Evolutionary conservation across 371 early-diverging fungal genomes (phyloP).

Genomic region (Batrachochytrium dendrobatidis): DNA sequence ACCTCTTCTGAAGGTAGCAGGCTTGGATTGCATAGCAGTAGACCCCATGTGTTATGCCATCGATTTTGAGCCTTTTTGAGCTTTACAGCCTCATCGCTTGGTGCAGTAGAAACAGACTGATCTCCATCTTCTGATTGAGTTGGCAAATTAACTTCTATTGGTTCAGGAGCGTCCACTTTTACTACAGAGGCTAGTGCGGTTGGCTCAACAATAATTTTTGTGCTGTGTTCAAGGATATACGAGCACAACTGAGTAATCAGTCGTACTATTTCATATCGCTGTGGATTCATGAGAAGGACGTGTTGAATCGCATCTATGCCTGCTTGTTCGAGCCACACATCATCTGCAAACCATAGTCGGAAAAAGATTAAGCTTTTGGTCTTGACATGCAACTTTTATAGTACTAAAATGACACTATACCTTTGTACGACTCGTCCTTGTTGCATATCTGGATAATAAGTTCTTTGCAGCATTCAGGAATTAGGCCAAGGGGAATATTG

Average conservation of each 20-base stretch:
- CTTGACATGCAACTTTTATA: too few relatives aligned
- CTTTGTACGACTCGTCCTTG: too few relatives aligned
- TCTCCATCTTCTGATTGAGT: too few relatives aligned
- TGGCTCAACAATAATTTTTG: not conserved
- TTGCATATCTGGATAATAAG: not conserved
- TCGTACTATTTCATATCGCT: not conserved
- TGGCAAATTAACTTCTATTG: too few relatives aligned
- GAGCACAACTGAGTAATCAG: not conserved
- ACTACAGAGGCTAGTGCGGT: not conserved
- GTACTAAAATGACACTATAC: too few relatives aligned
- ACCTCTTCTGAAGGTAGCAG: not conserved
- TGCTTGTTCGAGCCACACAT: too few relatives aligned
- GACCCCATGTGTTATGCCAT: not conserved
- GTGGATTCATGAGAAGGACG: not conserved
- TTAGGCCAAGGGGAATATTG: not conserved
- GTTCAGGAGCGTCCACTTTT: not conserved
- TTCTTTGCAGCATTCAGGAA: not conserved
- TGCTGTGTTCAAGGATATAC: not conserved
- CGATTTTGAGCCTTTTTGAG: not conserved
- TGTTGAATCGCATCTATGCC: too few relatives aligned
- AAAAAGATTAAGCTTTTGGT: too few relatives aligned
- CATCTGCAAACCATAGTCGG: too few relatives aligned
- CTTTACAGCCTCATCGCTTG: not conserved
- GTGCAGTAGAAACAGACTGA: too few relatives aligned
- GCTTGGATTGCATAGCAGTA: not conserved